phyloP scores from a whole-genome alignment of 345 rosid species.

The Raphanus sativus region DNA sequence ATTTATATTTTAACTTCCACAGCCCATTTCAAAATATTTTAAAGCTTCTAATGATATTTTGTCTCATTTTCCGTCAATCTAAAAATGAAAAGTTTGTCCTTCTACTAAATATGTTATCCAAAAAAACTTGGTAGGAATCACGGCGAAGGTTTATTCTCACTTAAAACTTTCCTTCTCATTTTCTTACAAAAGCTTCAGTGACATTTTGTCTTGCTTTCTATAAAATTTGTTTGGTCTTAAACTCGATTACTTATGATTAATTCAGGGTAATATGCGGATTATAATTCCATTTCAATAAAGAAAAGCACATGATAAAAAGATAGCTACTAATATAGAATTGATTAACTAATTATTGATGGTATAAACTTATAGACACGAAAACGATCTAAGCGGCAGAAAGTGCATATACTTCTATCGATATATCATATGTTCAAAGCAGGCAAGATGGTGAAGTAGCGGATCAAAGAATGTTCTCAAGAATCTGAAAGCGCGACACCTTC shows the following conservation, averaged over 20 bases:
- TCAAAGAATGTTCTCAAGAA: neutral
- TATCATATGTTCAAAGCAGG: neutral
- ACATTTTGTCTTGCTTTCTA: constrained; percentile 26
- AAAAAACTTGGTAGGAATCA: constrained; percentile 13
- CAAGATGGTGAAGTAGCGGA: neutral
- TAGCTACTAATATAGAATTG: constrained; percentile 2
- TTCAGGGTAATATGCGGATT: constrained; percentile 16
- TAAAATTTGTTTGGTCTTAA: constrained; percentile 25
- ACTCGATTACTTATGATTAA: constrained; percentile 21
- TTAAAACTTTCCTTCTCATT: constrained; percentile 10
- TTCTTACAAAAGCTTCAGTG: constrained; percentile 18
- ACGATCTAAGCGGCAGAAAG: constrained; percentile 30
- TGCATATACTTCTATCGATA: neutral
- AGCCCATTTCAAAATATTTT: constrained; percentile 1
- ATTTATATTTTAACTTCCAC: constrained; percentile 31
- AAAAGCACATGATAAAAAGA: neutral
- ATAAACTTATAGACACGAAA: constrained; percentile 18
- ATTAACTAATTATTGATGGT: constrained; percentile 18
- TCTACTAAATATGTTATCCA: neutral
- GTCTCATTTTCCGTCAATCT: constrained; percentile 4
- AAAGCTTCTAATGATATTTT: constrained; percentile 25
- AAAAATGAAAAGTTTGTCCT: constrained; percentile 8
- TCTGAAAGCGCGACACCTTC: neutral
- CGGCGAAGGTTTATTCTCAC: constrained; percentile 29
- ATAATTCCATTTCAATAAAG: neutral